Evolutionary conservation across 106 monocot genomes (phyloP).

Genomic region (Dactylorhiza incarnata): DNA sequence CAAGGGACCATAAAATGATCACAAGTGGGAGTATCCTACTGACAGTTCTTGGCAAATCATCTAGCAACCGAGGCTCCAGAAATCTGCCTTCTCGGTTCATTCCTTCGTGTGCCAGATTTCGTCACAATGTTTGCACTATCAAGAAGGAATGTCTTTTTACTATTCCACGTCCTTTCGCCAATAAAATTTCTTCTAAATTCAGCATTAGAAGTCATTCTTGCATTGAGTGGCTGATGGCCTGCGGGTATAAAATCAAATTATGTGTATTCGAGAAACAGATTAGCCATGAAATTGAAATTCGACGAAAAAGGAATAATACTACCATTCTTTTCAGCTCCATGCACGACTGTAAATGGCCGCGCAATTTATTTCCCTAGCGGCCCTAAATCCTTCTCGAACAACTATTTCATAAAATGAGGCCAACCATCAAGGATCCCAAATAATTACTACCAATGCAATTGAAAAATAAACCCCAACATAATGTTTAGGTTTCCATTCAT

Average conservation of each 20-base stretch:
- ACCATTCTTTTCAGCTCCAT: slow-evolving; percentile 1
- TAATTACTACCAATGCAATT: not conserved
- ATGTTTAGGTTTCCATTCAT: not conserved
- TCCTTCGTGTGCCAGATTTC: not conserved
- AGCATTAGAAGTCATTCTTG: slow-evolving; percentile 2
- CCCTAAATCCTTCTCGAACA: slow-evolving; percentile 44
- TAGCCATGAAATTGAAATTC: not conserved
- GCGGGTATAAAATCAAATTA: not conserved
- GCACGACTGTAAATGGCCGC: slow-evolving; percentile 8
- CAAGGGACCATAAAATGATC: too few species aligned
- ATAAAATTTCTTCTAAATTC: not conserved
- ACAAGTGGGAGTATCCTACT: too few species aligned
- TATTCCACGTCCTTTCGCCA: not conserved
- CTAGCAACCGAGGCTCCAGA: slow-evolving; percentile 24
- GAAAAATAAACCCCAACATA: not conserved
- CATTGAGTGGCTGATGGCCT: not conserved
- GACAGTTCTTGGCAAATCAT: slow-evolving; percentile 4
- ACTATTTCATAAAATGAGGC: slow-evolving; percentile 21
- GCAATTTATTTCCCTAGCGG: slow-evolving; percentile 18
- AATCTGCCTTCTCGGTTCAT: not conserved
- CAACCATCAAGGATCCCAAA: not conserved
- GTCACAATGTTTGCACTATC: not conserved
- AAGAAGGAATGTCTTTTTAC: not conserved
- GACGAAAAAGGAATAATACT: not conserved
- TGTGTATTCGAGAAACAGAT: not conserved